A percentile compares a stretch with the other conserved stretches of the same genome.
Conservation (phyloP, 768 basidiomycete genomes). For the Leucocoprinus sp. region DNA sequence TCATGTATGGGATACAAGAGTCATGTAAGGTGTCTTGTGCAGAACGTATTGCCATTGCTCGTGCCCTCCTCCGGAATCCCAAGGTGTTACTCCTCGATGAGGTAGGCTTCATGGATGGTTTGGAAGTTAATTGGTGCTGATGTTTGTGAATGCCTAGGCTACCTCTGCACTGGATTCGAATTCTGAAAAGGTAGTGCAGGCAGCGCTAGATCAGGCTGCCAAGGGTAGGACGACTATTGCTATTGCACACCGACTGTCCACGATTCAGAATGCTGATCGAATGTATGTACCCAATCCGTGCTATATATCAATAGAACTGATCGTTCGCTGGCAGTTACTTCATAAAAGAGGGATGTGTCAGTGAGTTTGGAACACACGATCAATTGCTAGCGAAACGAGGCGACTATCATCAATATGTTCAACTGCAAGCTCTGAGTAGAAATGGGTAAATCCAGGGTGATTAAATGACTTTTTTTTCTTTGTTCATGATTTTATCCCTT, state of each 20-base stretch:
- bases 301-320: background rate
- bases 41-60: conserved; percentile 65
- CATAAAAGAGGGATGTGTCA: conserved; percentile 68
- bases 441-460: no score
- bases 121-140: background rate
- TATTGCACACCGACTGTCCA: conserved; percentile 82
- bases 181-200: conserved; percentile 84
- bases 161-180: conserved; percentile 78
- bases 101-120: background rate
- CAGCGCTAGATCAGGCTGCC: conserved; percentile 77
- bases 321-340: conserved; percentile 45
- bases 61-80: conserved; percentile 74
- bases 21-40: background rate
- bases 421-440: conserved; percentile 66
- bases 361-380: conserved; percentile 75
- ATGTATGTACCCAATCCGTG: conserved; percentile 41
- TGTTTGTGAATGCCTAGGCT: conserved; percentile 25
- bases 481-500: conserved; percentile 14
- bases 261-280: conserved; percentile 79
- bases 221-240: conserved; percentile 84
- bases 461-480: conserved; percentile 12
- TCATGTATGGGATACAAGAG: background rate
- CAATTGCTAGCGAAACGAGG: conserved; percentile 50
- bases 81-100: conserved; percentile 75
- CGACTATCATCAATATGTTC: conserved; percentile 69